Conservation (phyloP, 1,284 basidiomycete species). For the Naganishia sp. region DNA sequence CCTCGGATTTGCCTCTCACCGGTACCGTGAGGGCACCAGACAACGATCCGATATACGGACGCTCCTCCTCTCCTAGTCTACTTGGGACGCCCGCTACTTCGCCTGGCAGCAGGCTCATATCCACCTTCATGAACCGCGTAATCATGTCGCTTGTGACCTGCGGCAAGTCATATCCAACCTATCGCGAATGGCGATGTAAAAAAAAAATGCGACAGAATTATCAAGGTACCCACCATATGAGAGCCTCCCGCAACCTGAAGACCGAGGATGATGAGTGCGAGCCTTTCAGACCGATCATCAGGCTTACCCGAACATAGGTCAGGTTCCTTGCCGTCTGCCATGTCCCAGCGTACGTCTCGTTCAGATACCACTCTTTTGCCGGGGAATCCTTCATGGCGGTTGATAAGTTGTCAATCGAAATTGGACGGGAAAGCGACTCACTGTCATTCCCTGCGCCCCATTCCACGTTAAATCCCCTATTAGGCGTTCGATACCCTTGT, state of each 20-base stretch:
- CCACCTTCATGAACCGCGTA: slow-evolving; percentile 86
- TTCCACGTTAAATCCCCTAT: slow-evolving; percentile 83
- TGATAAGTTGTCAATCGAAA: background rate
- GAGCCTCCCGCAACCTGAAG: slow-evolving; percentile 66
- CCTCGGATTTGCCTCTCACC: background rate
- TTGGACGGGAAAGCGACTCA: slow-evolving; percentile 54
- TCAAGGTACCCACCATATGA: slow-evolving; percentile 65
- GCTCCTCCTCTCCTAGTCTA: slow-evolving; percentile 65
- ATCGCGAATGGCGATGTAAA: slow-evolving; percentile 23
- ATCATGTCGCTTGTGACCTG: slow-evolving; percentile 96
- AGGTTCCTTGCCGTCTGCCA: slow-evolving; percentile 88
- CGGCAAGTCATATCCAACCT: slow-evolving; percentile 84
- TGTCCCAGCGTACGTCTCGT: slow-evolving; percentile 75
- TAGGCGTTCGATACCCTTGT: slow-evolving; percentile 83
- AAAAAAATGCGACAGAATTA: background rate
- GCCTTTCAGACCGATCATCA: background rate
- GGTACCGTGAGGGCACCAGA: background rate
- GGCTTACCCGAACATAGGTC: slow-evolving; percentile 81
- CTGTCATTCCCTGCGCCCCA: slow-evolving; percentile 78
- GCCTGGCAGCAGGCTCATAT: slow-evolving; percentile 77
- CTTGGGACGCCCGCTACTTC: slow-evolving; percentile 73
- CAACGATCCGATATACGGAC: slow-evolving; percentile 39
- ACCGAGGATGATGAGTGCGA: background rate
- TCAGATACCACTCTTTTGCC: slow-evolving; percentile 75
- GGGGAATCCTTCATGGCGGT: slow-evolving; percentile 63